Evolutionary conservation across 2,329 filamentous ascomycete genomes (phyloP), one percentile per base, ranked within the genome.

Genomic region (Colletotrichum brevisporum): DNA sequence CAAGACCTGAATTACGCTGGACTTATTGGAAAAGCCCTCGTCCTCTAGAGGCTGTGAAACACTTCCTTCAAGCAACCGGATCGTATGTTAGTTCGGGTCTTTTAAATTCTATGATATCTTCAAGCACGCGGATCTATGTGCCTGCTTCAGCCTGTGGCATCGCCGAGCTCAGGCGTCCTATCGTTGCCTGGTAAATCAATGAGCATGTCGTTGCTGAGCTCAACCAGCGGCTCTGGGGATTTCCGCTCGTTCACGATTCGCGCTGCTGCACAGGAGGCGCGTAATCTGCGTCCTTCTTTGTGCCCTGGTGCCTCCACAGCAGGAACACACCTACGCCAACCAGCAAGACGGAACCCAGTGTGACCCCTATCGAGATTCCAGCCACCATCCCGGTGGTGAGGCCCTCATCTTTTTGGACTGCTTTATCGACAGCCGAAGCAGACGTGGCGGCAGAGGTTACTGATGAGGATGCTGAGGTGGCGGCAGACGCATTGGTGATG

Each of bases 241-340:
- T 59, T 59, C 56, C 43, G 48, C 31, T 59, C 43, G 4, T 21
- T 24, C 3, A 24, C 15, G n/a, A 31, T 5, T 39, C 53, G 4
- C 5, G 3, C 27, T 43, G 21, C 36, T 43, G 53, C 36, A 18
- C 13, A 6, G 53, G 36, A 15, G 41, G 8, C 1, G 24, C 39
- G 41, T 48, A 36, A 9, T 57, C 24, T 13, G 15, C 55, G 21
- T 47, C 24, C n/a, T n/a, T n/a, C 12, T 50, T 36, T 21, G 12
- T 59, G 26, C 26, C 24, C 16, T 39, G 43, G 18, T 59, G 45
- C n/a, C 43, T 50, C 56, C 56, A 59, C 1, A 45, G 12, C n/a
- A 39, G 3, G 27, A 59, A 24, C 8, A 26, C 45, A 2, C 16
- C 56, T 10, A 26, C 56, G 18, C 43, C 5, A 36, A 48, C 26